Evolutionary conservation across 768 basidiomycete species (phyloP), one percentile per base, ranked within the genome.

Genomic region (Auricularia heimuer): DNA sequence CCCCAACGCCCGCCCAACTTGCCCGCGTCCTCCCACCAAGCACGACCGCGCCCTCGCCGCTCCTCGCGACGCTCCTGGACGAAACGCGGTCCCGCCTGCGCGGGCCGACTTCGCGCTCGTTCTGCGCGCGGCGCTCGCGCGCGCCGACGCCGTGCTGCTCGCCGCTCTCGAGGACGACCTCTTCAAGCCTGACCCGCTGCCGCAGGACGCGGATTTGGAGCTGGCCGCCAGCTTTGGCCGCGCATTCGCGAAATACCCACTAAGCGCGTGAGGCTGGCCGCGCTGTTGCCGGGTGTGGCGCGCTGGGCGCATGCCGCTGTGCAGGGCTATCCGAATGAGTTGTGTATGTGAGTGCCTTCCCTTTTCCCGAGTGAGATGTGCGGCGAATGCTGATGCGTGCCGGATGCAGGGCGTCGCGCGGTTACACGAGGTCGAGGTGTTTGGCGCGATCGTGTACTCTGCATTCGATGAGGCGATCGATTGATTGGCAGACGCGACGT

Each of bases 221-320:
- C n/a, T n/a, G n/a, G n/a, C n/a, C n/a, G n/a, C n/a, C n/a, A n/a
- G n/a, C n/a, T n/a, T n/a, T n/a, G n/a, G n/a, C n/a, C n/a, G n/a
- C n/a, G n/a, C n/a, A n/a, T n/a, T n/a, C n/a, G n/a, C n/a, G n/a
- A n/a, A n/a, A n/a, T n/a, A n/a, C n/a, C n/a, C 24, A 24, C 24
- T 1, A 24, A 24, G 24, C 24, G 24, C 69, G 82, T 91, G 62
- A 78, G 90, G 56, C 74, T 97, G 12, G 95, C 92, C 14, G 85
- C 87, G 4, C 75, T 96, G 69, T 75, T 98, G 34, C 94, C 94
- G 3, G 88, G 84, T 0, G 75, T 97, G 51, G 85, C 89, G 64
- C 78, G 85, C 65, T 94, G 93, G 92, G 87, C 86, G 70, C 83
- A 83, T 67, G 65, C 85, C 65, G 86, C 86, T 45, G 72, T 93